Conservation (phyloP, 1,284 basidiomycete species). For the Cutaneotrichosporon sp. region DNA sequence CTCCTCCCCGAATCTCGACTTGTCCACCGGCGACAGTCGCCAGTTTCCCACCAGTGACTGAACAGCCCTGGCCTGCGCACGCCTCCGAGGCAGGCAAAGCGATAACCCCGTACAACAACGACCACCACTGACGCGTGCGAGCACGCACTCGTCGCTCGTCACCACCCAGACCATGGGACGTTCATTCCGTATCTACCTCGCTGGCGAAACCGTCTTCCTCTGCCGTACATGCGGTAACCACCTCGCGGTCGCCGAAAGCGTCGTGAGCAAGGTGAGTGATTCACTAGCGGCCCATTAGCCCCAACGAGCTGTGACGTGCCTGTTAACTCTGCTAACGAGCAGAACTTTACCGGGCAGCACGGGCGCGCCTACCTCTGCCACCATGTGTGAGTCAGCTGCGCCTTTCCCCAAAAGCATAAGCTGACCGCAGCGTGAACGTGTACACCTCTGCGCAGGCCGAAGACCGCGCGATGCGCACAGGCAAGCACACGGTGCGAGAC, state of each 20-base stretch:
- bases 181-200: conserved; percentile 67
- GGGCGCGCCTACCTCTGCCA: conserved; percentile 91
- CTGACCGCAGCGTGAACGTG: conserved; percentile 69
- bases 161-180: conserved; percentile 38
- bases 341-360: conserved; percentile 75
- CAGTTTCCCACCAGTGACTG: background rate
- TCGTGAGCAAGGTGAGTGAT: conserved; percentile 78
- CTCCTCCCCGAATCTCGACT: too few relatives aligned
- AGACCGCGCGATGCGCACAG: conserved; percentile 94
- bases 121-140: background rate
- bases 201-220: conserved; percentile 81
- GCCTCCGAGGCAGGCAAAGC: too few relatives aligned
- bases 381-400: conserved; percentile 62
- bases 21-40: too few relatives aligned
- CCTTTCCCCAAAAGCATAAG: background rate
- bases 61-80: background rate
- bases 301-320: background rate
- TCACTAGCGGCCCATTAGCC: background rate
- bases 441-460: conserved; percentile 71
- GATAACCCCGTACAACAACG: too few relatives aligned
- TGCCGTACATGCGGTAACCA: conserved; percentile 90
- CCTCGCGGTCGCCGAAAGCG: conserved; percentile 82
- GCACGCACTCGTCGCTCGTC: background rate
- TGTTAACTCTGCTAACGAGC: background rate
- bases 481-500: conserved; percentile 91